Base-by-base conservation (phyloP, 1,139 yeast species). In the Yamadazyma dendronema region DNA sequence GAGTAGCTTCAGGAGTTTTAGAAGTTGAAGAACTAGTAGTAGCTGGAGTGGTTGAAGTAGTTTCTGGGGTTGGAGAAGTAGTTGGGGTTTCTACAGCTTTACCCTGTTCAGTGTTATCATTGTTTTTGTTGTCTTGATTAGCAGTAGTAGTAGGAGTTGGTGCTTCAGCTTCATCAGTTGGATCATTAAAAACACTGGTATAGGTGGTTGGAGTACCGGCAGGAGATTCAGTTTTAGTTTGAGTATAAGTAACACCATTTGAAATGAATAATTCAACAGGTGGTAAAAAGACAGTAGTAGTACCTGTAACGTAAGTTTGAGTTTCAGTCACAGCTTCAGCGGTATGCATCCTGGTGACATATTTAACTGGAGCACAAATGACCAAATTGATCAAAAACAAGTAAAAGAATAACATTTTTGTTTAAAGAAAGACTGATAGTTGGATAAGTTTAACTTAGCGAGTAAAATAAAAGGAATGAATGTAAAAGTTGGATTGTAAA, bases 231-330 rank as follows among this genome's bases (percentile, higher is more conserved):
- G 73, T 59, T 42, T 74, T 59, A 31, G 87, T 81, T 46, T 66
- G 65, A 7, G 89, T 82, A 47, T 71, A 78, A 28, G 85, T 78
- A 26, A 65, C 76, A 41, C 78, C 84, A 53, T 78, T 75, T 30
- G 84, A 77, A 38, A 83, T 71, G 33, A 81, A 66, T 30, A 80
- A 65, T 53, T 81, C 78, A 23, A 83, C 88, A n/a, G 87, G 79
- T 35, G 89, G 87, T 39, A 83, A 76, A 42, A 74, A 67, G 21
- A 76, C 65, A 8, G 84, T 73, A 30, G 80, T 72, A 4, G 84
- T 79, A 7, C 81, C 76, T 1, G 85, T 80, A 16, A 79, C 69
- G 45, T 67, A 67, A 16, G 78, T 72, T 39, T 72, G 63, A 1
- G 80, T 74, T 12, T 68, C 66, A 2, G 84, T 79, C 19, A 78